These are phyloP conservation scores for Salix exigua DNA, from an alignment of 345 rosid genomes.

Conservation along the genomic window DNA sequence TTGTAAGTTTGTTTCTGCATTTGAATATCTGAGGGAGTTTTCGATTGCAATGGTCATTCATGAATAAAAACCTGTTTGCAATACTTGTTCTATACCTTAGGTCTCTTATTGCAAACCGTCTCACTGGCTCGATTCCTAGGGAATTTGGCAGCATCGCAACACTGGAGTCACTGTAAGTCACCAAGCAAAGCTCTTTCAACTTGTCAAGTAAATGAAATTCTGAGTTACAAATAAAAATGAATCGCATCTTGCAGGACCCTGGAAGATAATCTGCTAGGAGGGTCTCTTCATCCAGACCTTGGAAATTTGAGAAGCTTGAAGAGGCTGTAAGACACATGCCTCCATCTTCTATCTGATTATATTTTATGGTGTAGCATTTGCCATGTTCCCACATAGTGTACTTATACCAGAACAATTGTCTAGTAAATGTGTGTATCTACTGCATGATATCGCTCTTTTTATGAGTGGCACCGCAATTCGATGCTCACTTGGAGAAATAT, in stretches of 20 bases:
- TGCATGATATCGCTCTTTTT: not conserved
- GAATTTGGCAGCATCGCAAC: slow-evolving; percentile 55
- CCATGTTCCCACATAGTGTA: too few relatives aligned
- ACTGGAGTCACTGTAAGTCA: slow-evolving; percentile 57
- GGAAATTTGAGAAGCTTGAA: slow-evolving; percentile 54
- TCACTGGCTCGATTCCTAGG: slow-evolving; percentile 58
- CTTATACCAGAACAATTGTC: too few relatives aligned
- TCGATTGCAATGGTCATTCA: not conserved
- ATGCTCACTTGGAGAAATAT: not conserved
- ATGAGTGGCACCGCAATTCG: not conserved
- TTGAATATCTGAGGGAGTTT: not conserved
- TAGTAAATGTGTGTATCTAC: not conserved
- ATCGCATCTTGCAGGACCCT: slow-evolving; percentile 43
- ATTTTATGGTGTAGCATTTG: not conserved
- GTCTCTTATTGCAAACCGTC: slow-evolving; percentile 55
- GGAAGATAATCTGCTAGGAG: slow-evolving; percentile 58
- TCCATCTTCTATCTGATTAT: not conserved
- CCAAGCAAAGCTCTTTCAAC: not conserved
- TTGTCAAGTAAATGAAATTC: not conserved
- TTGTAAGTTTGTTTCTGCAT: slow-evolving; percentile 40
- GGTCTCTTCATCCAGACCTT: slow-evolving; percentile 54
- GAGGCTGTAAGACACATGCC: slow-evolving; percentile 44
- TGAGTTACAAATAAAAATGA: not conserved
- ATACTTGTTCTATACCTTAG: slow-evolving; percentile 27
- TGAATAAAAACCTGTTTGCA: not conserved